These are phyloP conservation scores for Fusarium xyrophilum DNA, from an alignment of 2,329 filamentous ascomycete genomes.

Conservation along the genomic window DNA sequence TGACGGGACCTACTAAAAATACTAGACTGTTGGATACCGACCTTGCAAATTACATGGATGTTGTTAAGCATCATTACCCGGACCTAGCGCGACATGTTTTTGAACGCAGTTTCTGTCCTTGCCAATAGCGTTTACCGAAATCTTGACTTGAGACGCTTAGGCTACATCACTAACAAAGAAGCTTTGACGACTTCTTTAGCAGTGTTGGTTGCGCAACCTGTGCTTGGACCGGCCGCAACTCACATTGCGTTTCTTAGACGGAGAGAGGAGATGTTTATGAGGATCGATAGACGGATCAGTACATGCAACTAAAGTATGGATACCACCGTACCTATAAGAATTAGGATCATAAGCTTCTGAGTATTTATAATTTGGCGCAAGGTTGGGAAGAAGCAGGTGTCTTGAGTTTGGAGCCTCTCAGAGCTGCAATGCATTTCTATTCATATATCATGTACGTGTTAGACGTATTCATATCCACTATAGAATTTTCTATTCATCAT, in stretches of 20 bases:
- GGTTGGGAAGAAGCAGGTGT: no score
- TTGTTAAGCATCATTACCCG: not conserved
- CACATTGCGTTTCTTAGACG: constrained; percentile 10
- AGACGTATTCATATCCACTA: not conserved
- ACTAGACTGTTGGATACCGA: rapidly evolving
- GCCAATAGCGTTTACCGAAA: not conserved
- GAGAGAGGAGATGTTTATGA: constrained; percentile 2
- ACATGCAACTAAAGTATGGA: rapidly evolving
- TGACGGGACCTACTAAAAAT: not conserved
- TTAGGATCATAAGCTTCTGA: rapidly evolving
- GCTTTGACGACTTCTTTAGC: not conserved
- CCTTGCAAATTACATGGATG: rapidly evolving
- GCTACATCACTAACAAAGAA: not conserved
- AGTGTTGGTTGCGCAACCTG: not conserved
- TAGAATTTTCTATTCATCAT: not conserved
- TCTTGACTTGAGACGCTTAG: not conserved
- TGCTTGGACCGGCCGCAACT: constrained; percentile 6
- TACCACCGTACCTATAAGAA: rapidly evolving
- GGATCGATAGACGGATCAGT: not conserved
- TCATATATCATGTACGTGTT: not conserved
- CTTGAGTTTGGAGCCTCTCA: not conserved
- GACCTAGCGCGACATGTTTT: not conserved
- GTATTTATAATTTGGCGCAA: rapidly evolving
- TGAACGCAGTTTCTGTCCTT: not conserved
- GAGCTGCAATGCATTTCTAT: not conserved